These are phyloP conservation scores for Morella rubra DNA, from an alignment of 306 rosid species.

Conservation along the genomic window DNA sequence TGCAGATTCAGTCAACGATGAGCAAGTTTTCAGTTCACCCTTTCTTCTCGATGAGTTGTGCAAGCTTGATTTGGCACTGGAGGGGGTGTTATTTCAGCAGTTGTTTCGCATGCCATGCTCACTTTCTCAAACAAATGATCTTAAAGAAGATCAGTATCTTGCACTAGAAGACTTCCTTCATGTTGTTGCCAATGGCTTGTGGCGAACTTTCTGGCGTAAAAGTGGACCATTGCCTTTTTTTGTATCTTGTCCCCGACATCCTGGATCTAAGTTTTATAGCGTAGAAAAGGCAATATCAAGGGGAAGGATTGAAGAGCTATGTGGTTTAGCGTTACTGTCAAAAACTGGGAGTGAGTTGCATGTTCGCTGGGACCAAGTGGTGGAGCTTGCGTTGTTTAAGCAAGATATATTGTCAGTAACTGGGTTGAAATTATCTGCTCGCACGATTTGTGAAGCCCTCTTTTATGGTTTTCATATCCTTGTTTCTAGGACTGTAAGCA, in stretches of 20 bases:
- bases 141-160: slow-evolving; percentile 68
- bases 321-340: slow-evolving; percentile 73
- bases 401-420: slow-evolving; percentile 56
- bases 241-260: slow-evolving; percentile 68
- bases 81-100: slow-evolving; percentile 83
- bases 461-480: slow-evolving; percentile 91
- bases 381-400: slow-evolving; percentile 67
- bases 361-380: slow-evolving; percentile 80
- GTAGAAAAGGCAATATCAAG: slow-evolving; percentile 80
- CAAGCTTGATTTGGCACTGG: slow-evolving; percentile 84
- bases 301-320: slow-evolving; percentile 63
- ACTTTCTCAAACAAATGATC: slow-evolving; percentile 38
- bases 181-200: slow-evolving; percentile 65
- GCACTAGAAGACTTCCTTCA: slow-evolving; percentile 88
- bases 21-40: slow-evolving; percentile 56
- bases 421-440: slow-evolving; percentile 46
- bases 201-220: slow-evolving; percentile 96
- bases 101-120: slow-evolving; percentile 74
- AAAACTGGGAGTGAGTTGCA: slow-evolving; percentile 52
- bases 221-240: slow-evolving; percentile 69
- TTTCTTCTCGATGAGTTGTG: slow-evolving; percentile 68
- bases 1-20: slow-evolving; percentile 46
- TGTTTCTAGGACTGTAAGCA: slow-evolving; percentile 71
- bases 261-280: slow-evolving; percentile 73
- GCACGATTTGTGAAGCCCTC: slow-evolving; percentile 74